A percentile compares a stretch with the other conserved stretches of the same genome.
Conservation (phyloP, 192 early-diverging fungal species). For the Coemansia sp. region DNA sequence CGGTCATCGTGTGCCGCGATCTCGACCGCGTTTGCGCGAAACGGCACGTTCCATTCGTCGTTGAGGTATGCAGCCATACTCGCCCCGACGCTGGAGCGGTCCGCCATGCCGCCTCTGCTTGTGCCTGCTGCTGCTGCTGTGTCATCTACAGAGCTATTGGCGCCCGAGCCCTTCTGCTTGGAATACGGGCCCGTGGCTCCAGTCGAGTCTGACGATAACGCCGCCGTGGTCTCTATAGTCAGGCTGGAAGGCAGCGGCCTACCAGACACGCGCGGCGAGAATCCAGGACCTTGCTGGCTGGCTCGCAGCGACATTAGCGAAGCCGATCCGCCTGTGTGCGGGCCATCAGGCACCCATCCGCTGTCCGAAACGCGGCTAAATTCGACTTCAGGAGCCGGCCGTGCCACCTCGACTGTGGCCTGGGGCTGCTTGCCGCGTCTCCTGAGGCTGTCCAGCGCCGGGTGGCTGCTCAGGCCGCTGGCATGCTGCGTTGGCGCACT, state of each 20-base stretch:
- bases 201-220: not conserved
- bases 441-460: slow-evolving; percentile 32
- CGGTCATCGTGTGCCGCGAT: slow-evolving; percentile 52
- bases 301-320: slow-evolving; percentile 44
- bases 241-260: not conserved
- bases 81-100: not conserved
- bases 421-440: slow-evolving; percentile 17
- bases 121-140: not conserved
- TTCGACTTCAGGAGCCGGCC: slow-evolving; percentile 46
- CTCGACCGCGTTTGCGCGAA: slow-evolving; percentile 44
- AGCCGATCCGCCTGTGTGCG: slow-evolving; percentile 19
- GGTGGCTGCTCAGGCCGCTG: slow-evolving; percentile 16
- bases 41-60: slow-evolving; percentile 43
- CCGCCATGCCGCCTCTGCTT: not conserved
- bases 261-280: not conserved
- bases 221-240: not conserved
- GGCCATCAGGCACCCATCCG: slow-evolving; percentile 15
- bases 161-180: not conserved
- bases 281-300: slow-evolving; percentile 30
- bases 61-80: slow-evolving; percentile 19
- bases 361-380: slow-evolving; percentile 32
- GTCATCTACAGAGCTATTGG: not conserved
- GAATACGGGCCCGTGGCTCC: not conserved
- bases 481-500: slow-evolving; percentile 1
- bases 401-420: slow-evolving; percentile 45